Evolutionary conservation across 768 basidiomycete species (phyloP), one percentile per base, ranked within the genome.

Genomic region (Dacryopinax primogenitus): DNA sequence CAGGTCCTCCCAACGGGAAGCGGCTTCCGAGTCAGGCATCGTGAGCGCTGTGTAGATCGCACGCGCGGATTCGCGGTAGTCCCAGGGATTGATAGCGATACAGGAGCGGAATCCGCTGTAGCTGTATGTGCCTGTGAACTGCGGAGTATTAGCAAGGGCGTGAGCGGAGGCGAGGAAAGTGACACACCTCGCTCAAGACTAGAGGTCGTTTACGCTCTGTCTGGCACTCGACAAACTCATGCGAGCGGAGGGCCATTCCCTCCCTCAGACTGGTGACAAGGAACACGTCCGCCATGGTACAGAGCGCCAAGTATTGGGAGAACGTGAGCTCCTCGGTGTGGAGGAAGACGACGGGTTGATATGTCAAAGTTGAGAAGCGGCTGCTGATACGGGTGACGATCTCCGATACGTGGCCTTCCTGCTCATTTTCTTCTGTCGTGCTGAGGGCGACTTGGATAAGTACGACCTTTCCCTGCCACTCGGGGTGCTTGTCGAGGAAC

Each of bases 361-460:
- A 92, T 0, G 90, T 92, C 63, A 92, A 78, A 1, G 85, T 88
- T 16, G 87, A 89, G 77, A 88, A 93, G 3, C 84, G 80, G 3
- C 87, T 85, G 73, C 92, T 92, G 76, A 93, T 84, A 34, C 86
- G 84, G 0, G 89, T 82, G 63, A 92, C 86, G 16, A 84, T 76
- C 68, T 90, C 88, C 4, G 86, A 80, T 3, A 90, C 87, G 41
- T 82, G 82, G 1, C 86, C 87, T 0, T 87, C 85, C 1, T 82
- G 72, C 69, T 91, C 88, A 71, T 87, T 88, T 67, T 81, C 82
- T 67, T 87, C 82, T 0, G 88, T 87, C 0, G 90, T 92, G 67
- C 88, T 86, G 2, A 93, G 79, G 0, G 92, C 90, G 3, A 93
- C 86, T 75, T 93, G 92, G 63, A 93, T 90, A 44, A 93, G 82